Evolutionary conservation across 768 basidiomycete species (phyloP).

Genomic region (Multifurca ochricompacta): DNA sequence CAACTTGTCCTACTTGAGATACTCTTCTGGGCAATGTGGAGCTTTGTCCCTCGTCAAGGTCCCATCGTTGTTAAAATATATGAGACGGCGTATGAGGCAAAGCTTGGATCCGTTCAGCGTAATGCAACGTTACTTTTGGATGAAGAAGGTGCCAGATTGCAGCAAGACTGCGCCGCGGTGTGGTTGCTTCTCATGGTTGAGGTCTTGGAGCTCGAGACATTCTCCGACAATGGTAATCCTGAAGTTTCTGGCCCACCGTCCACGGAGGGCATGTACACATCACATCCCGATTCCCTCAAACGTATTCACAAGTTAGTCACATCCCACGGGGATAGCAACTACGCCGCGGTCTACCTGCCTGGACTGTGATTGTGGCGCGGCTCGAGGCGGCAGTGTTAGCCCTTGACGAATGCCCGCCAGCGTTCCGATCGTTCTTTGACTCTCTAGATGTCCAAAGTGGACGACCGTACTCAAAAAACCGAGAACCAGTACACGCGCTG

Average conservation of each 20-base stretch:
- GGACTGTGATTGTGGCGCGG: slow-evolving; percentile 76
- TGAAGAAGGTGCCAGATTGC: slow-evolving; percentile 59
- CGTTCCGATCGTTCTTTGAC: slow-evolving; percentile 51
- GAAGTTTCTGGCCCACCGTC: slow-evolving; percentile 45
- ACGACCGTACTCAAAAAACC: slow-evolving; percentile 45
- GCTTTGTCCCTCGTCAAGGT: slow-evolving; percentile 57
- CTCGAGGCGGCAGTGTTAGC: slow-evolving; percentile 40
- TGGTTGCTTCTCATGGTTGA: slow-evolving; percentile 80
- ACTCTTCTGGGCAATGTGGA: slow-evolving; percentile 86
- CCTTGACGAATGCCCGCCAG: slow-evolving; percentile 43
- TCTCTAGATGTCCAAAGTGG: slow-evolving; percentile 36
- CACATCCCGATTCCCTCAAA: slow-evolving; percentile 55
- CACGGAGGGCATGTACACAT: slow-evolving; percentile 45
- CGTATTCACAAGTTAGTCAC: slow-evolving; percentile 62
- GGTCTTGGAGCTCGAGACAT: slow-evolving; percentile 68
- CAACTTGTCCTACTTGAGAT: slow-evolving; percentile 79
- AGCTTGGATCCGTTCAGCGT: slow-evolving; percentile 56
- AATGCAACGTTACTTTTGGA: slow-evolving; percentile 62
- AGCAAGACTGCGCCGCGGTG: slow-evolving; percentile 59
- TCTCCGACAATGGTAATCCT: slow-evolving; percentile 44
- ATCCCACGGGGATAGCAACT: slow-evolving; percentile 52
- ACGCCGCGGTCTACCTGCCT: slow-evolving; percentile 63
- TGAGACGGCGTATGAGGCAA: slow-evolving; percentile 53
- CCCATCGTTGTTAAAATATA: slow-evolving; percentile 55
- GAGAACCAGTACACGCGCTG: slow-evolving; percentile 46